A percentile compares a stretch with the other conserved stretches of the same genome.
Evolutionary conservation across 305 asterid genomes (phyloP).

Genomic region (Salvia sclarea): DNA sequence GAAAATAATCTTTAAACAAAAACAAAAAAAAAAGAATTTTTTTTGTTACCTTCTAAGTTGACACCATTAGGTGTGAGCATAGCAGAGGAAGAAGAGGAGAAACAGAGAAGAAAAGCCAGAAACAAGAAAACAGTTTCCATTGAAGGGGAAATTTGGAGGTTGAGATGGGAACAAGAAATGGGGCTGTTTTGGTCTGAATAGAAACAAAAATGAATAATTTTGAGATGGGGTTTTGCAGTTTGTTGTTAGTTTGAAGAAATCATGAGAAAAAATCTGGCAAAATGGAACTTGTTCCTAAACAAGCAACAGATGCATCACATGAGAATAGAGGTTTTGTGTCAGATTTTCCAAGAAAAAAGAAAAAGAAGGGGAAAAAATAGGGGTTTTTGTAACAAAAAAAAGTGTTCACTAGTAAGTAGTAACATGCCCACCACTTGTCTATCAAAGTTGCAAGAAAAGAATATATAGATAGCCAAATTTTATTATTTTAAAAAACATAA

Average conservation of each 20-base stretch:
- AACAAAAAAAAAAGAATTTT: neutral
- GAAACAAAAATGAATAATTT: neutral
- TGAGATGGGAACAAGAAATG: slow-evolving; percentile 18
- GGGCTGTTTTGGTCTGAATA: slow-evolving; percentile 16
- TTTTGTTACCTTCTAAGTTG: slow-evolving; percentile 88
- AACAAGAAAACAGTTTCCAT: slow-evolving; percentile 38
- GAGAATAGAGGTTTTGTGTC: slow-evolving; percentile 44
- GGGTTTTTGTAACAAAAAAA: slow-evolving; percentile 42
- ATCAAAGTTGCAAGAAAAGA: slow-evolving; percentile 61
- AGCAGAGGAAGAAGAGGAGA: slow-evolving; percentile 53
- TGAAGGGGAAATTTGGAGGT: slow-evolving; percentile 19
- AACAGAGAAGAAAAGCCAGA: slow-evolving; percentile 43
- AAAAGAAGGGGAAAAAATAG: slow-evolving; percentile 26
- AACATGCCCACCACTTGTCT: slow-evolving; percentile 68
- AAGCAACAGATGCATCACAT: slow-evolving; percentile 36
- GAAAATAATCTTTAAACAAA: neutral
- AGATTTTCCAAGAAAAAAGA: slow-evolving; percentile 32
- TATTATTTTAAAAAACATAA: neutral
- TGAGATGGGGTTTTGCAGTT: slow-evolving; percentile 7
- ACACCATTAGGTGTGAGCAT: slow-evolving; percentile 83
- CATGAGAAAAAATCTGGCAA: slow-evolving; percentile 22
- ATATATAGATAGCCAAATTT: slow-evolving; percentile 35
- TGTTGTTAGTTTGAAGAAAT: slow-evolving; percentile 21
- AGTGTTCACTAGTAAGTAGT: slow-evolving; percentile 43
- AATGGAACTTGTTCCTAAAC: slow-evolving; percentile 25